Percentiles rank a stretch among this genome's conserved stretches.
Evolutionary conservation across 345 rosid genomes (phyloP).

Genomic region (Euphorbia peplus): DNA sequence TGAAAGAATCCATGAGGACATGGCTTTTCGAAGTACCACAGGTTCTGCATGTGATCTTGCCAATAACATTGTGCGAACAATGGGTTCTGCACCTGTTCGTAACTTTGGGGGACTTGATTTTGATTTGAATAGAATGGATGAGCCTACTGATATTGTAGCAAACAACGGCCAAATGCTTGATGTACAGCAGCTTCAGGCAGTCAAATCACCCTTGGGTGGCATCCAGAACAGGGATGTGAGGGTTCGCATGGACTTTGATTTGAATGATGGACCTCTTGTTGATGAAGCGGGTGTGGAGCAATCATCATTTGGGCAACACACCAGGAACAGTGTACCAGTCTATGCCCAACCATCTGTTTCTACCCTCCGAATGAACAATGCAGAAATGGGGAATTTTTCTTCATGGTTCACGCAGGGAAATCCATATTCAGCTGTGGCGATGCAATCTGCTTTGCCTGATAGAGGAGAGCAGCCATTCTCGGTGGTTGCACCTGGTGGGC

Average conservation of each 20-base stretch:
- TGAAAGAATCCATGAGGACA: slow-evolving; percentile 74
- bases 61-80: slow-evolving; percentile 29
- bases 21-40: slow-evolving; percentile 39
- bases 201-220: slow-evolving; percentile 33
- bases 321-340: slow-evolving; percentile 35
- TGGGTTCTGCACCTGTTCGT: slow-evolving; percentile 34
- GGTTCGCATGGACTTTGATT: slow-evolving; percentile 63
- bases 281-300: slow-evolving; percentile 59
- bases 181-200: slow-evolving; percentile 31
- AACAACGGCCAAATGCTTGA: slow-evolving; percentile 41
- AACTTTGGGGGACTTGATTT: slow-evolving; percentile 71
- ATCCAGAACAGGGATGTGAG: slow-evolving; percentile 36
- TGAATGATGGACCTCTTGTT: slow-evolving; percentile 73
- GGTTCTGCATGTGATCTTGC: slow-evolving; percentile 29
- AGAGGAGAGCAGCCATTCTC: slow-evolving; percentile 67
- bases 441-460: slow-evolving; percentile 59
- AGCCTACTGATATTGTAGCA: slow-evolving; percentile 43
- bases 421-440: slow-evolving; percentile 49
- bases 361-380: slow-evolving; percentile 44
- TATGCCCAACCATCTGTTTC: slow-evolving; percentile 48
- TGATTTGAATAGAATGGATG: slow-evolving; percentile 77
- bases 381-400: slow-evolving; percentile 53
- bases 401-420: slow-evolving; percentile 66
- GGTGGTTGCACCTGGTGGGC: slow-evolving; percentile 49
- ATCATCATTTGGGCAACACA: slow-evolving; percentile 38